Evolutionary conservation across 495 filamentous ascomycete genomes (phyloP), one percentile per base, ranked within the genome.

Genomic region (Achaetomiella virescens): DNA sequence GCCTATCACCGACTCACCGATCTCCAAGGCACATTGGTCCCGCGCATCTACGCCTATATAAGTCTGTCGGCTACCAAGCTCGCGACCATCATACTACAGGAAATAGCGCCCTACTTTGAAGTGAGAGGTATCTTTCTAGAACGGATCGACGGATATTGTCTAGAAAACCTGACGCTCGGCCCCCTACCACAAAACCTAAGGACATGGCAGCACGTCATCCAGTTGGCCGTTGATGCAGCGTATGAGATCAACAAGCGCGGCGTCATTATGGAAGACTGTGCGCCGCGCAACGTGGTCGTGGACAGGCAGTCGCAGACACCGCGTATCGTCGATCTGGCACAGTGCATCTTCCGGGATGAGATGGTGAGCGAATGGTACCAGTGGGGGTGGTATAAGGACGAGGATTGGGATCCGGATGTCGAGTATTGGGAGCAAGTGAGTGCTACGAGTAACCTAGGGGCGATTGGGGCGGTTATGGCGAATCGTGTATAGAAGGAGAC

Each of bases 311-410:
- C 50, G 40, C 38, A 44, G 10, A 52, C 50, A 35, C 50, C 50
- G 11, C 50, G 50, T 35, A 43, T 52, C 27, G 50, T 52, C 50
- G 50, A 52, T 11, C 38, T 52, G 50, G 50, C 50, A 52, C 50
- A 44, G 27, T 52, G 38, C 40, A 7, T 0, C 25, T 52, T 52
- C 18, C 38, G 50, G 38, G 50, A 44, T 24, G 50, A 52, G 50
- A 22, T 52, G 38, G 50, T 24, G 50, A 44, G 6, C 3, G 17
- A 22, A 44, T 52, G 50, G 50, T 52, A 36, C 27, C 0, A 44
- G 29, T 22, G 6, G 25, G 40, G 27, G 27, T 52, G 50, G 50
- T 27, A 52, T 27, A 40, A 52, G 38, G 38, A 52, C 38, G 50
- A 52, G 38, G 40, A 17, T 35, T 52, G 50, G 50, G 38, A 52